Conservation (phyloP, 306 rosid genomes). For the Prunus dulcis region DNA sequence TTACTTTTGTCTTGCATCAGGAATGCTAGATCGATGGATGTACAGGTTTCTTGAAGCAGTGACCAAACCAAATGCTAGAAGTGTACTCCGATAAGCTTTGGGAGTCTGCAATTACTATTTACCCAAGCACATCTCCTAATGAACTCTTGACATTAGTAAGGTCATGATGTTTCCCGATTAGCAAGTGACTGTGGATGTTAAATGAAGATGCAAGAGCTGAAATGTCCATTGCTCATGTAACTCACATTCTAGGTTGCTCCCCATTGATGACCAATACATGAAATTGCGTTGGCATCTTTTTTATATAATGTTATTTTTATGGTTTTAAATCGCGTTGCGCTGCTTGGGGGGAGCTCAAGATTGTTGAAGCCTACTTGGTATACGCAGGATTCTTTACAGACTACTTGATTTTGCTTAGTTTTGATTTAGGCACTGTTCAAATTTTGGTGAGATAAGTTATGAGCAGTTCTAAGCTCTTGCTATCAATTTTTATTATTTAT, state of each 20-base stretch:
- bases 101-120: neutral
- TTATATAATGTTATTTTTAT: neutral
- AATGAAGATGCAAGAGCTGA: constrained; percentile 7
- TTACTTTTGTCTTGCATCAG: constrained; percentile 27
- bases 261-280: constrained; percentile 1
- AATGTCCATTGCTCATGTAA: constrained; percentile 9
- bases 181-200: constrained; percentile 17
- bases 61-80: constrained; percentile 67
- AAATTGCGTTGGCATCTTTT: neutral
- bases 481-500: neutral
- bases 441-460: constrained; percentile 15
- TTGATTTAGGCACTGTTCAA: neutral
- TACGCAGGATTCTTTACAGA: neutral
- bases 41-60: constrained; percentile 67
- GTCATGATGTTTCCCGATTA: constrained; percentile 1
- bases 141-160: constrained; percentile 7
- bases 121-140: neutral
- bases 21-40: constrained; percentile 98
- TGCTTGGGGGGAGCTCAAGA: constrained; percentile 6
- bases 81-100: constrained; percentile 32
- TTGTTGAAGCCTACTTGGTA: constrained; percentile 11
- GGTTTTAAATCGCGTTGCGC: neutral
- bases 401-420: neutral
- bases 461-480: constrained; percentile 9
- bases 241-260: constrained; percentile 2